Evolutionary conservation across 768 basidiomycete species (phyloP), one percentile per base, ranked within the genome.

Genomic region (Suillus brevipes): DNA sequence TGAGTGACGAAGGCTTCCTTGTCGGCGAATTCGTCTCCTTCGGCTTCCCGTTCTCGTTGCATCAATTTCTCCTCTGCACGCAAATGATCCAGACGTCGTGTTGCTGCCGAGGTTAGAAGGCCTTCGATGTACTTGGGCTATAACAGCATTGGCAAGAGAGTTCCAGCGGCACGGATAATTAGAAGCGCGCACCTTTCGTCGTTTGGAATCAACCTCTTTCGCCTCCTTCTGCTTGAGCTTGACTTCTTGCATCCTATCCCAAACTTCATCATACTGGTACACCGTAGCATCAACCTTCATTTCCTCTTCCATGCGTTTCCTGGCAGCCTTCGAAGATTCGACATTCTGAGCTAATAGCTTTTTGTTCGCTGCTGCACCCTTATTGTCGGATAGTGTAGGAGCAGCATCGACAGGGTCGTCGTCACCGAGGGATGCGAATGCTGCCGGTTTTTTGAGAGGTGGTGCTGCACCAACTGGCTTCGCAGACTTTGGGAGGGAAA

Each of bases 31-130:
- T 95, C 86, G 66, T 95, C 95, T 0, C 97, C 97, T 78, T 99
- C 97, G 23, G 84, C 80, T 78, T 96, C 94, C 25, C 97, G 86
- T 76, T 99, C 97, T 52, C 86, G 84, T 74, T 96, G 92, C 74
- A 98, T 90, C 91, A 97, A 91, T 83, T 99, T 98, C 78, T 99
- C 97, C 77, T 99, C 97, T 0, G 97, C 97, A 62, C 95, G 84
- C 13, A 99, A 78, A 71, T 93, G 85, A 75, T 99, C 97, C 57
- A 97, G 76, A 70, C 89, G 87, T 31, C 97, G 85, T 34, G 94
- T 94, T n/a, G 89, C 87, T 36, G 97, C 95, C 9, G 93, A 86
- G 18, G 80, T 78, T 2, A 99, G 80, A 40, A 99, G 84, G 31
- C 84, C 86, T 45, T 84, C 83, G 61, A 99, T 97, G 73, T 99